phyloP scores from a whole-genome alignment of 2,329 filamentous ascomycete genomes.

The Paracorniculantispora psalliotae region DNA sequence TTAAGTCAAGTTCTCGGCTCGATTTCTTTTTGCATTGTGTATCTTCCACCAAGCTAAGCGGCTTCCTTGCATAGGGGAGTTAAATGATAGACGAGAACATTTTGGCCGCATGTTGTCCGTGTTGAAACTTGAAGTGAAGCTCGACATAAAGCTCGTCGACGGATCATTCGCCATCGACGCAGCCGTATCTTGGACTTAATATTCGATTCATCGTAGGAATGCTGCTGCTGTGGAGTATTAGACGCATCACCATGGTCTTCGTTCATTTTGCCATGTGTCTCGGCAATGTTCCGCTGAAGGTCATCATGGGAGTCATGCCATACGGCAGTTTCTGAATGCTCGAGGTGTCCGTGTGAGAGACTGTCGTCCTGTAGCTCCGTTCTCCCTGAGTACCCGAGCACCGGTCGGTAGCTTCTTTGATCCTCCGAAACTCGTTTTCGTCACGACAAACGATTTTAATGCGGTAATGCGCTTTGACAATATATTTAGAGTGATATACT shows the following conservation, averaged over 20 bases:
- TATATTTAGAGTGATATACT: too few species aligned
- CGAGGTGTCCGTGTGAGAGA: too few species aligned
- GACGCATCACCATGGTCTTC: background rate
- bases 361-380: too few species aligned
- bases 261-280: slow-evolving; percentile 5
- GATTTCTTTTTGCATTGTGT: too few species aligned
- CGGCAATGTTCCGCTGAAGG: slow-evolving; percentile 10
- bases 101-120: slow-evolving; percentile 1
- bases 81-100: slow-evolving; percentile 10
- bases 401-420: too few species aligned
- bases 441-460: too few species aligned
- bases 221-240: background rate
- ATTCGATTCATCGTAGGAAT: background rate
- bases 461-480: too few species aligned
- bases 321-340: background rate
- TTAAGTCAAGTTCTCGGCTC: too few species aligned
- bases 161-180: background rate
- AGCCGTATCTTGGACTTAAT: background rate
- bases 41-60: too few species aligned
- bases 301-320: slow-evolving; percentile 7
- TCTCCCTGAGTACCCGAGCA: too few species aligned
- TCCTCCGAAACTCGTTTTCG: too few species aligned
- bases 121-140: slow-evolving; percentile 12
- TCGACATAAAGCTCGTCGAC: slow-evolving; percentile 14
- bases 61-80: background rate